Base-by-base conservation (phyloP, 169 alveolate species). In the Plasmodium knowlesi region DNA sequence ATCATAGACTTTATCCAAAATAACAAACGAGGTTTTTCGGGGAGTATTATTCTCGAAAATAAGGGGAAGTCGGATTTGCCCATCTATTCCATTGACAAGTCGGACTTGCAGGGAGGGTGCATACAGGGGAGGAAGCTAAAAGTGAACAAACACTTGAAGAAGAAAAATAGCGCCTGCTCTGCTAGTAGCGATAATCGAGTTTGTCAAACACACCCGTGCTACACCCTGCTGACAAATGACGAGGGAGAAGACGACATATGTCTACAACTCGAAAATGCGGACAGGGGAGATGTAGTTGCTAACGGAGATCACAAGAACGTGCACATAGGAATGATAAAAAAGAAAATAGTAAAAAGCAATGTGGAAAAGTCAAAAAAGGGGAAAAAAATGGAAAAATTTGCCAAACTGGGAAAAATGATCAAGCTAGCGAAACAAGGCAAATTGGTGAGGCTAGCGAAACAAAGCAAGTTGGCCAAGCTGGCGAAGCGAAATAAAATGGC, bases 31-130 rank as follows among this genome's bases (percentile, higher is more conserved):
- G 22, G 32, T 37, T 82, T 82, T 82, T 22, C 54, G 22, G 74
- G 54, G 39, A 82, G 70, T 25, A 82, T 82, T 30, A 41, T 79
- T 32, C 54, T 53, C 25, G 89, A 82, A n/a, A 82, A 82, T 57
- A 28, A 57, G 30, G 53, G 70, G 43, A 54, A 50, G 25, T 28
- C 89, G 43, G 71, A 80, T 25, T 57, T 83, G 34, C 61, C 71
- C 28, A 70, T 83, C 32, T 70, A 25, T 32, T 37, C 82, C 25
- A 70, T 83, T 72, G 74, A 83, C 71, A 30, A 46, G 57, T 39
- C 71, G 25, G 82, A n/a, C 3, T n/a, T 83, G 19, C 74, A 50
- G 19, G 92, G 57, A 2, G 54, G 50, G 46, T 53, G 61, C 53
- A 12, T 61, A 4, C 76, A 83, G 76, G 39, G 71, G 76, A 83